Percentiles rank a stretch among this genome's conserved stretches.
Evolutionary conservation across 1,139 yeast species (phyloP).

Genomic region (Casaregolazyma suthepensis): DNA sequence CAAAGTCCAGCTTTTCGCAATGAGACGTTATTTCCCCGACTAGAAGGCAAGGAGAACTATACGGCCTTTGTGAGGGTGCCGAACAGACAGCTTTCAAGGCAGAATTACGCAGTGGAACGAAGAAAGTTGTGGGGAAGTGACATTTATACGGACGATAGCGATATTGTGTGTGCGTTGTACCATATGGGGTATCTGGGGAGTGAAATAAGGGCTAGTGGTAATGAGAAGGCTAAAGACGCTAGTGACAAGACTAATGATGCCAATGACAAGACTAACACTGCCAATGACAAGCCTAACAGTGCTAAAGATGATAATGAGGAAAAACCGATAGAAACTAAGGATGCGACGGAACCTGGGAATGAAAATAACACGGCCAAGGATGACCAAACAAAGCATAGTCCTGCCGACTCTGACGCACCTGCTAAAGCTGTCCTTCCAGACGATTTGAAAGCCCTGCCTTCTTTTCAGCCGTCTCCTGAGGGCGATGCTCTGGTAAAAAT

Average conservation of each 20-base stretch:
- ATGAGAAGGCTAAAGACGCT: constrained; percentile 1
- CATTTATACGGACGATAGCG: constrained; percentile 89
- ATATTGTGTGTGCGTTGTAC: constrained; percentile 63
- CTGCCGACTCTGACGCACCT: not conserved
- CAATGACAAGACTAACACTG: too few species aligned
- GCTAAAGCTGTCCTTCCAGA: not conserved
- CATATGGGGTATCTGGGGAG: constrained; percentile 64
- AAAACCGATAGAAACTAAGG: not conserved
- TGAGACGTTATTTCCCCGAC: constrained; percentile 27
- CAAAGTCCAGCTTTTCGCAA: constrained; percentile 36
- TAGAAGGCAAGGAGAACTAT: constrained; percentile 51
- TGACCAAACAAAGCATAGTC: constrained; percentile 1
- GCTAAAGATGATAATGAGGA: constrained; percentile 3
- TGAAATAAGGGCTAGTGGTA: constrained; percentile 14
- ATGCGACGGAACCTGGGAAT: constrained; percentile 2
- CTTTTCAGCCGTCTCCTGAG: not conserved
- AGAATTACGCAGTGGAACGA: constrained; percentile 38
- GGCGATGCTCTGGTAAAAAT: constrained; percentile 67
- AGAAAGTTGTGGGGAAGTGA: constrained; percentile 89
- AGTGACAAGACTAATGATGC: too few species aligned
- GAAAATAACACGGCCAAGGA: constrained; percentile 4
- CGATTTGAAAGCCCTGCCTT: not conserved
- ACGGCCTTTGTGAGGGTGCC: constrained; percentile 64
- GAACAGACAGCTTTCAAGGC: constrained; percentile 23
- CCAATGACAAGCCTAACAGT: not conserved